phyloP scores from a whole-genome alignment of 2,329 filamentous ascomycete species.

The Colletotrichum agaves region DNA sequence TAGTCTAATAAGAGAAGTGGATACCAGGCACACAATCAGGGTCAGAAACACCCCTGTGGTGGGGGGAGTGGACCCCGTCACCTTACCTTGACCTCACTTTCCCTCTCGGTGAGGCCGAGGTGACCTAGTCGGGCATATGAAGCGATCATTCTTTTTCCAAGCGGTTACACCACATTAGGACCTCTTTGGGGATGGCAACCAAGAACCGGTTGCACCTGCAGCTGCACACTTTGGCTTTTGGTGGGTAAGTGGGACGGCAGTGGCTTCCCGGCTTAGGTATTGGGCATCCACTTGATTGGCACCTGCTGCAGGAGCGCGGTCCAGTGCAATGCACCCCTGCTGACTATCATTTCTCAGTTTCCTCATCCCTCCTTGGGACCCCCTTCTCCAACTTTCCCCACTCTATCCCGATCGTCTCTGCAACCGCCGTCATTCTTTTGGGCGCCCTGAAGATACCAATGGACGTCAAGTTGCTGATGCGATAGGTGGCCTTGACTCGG shows the following conservation, averaged over 20 bases:
- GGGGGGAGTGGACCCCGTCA: not conserved
- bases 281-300: not conserved
- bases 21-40: not conserved
- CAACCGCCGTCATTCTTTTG: constrained; percentile 1
- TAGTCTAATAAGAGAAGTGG: not conserved
- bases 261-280: not conserved
- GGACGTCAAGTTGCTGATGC: not conserved
- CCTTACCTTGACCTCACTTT: constrained; percentile 3
- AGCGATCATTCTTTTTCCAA: constrained; percentile 28
- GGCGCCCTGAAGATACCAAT: not conserved
- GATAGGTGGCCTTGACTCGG: constrained; percentile 2
- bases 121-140: constrained; percentile 25
- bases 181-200: too few species aligned
- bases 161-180: not conserved
- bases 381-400: not conserved
- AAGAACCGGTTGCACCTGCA: not conserved
- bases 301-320: too few species aligned
- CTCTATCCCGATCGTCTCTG: constrained; percentile 9
- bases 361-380: not conserved
- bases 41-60: not conserved
- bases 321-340: too few species aligned
- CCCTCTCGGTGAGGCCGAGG: constrained; percentile 15
- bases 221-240: constrained; percentile 1
- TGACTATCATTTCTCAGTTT: not conserved
- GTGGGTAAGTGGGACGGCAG: too few species aligned